Evolutionary conservation across 495 filamentous ascomycete genomes (phyloP), one percentile per base, ranked within the genome.

Genomic region (Alectoria sarmentosa): DNA sequence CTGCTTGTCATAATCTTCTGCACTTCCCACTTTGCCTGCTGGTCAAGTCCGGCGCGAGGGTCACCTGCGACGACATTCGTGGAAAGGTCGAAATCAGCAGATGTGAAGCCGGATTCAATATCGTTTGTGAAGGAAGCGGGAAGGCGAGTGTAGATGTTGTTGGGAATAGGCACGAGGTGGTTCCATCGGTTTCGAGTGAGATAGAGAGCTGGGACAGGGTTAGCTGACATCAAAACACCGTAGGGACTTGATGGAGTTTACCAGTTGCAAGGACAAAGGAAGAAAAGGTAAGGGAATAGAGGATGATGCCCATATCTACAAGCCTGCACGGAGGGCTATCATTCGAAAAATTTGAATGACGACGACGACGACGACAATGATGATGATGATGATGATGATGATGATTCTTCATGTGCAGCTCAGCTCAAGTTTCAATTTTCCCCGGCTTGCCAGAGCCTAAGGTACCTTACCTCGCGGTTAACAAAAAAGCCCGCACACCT

Each of bases 1-100:
- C 86, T 81, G 70, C 75, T 83, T 80, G 87, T 90, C 95, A 98
- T 98, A 73, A 98, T 92, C 65, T 79, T 82, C 66, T 88, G 79
- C 23, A 98, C 84, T 75, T 96, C 90, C 56, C 77, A 73, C 79
- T 98, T 98, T 19, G 82, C 88, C 44, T 71, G 75, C 49, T 85
- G 83, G 76, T 98, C 92, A 58, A 98, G 79, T 1, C 95, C 94
- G 2, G 83, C 82, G 62, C 94, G 83, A 7, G 76, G 76, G 73
- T 98, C 95, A 28, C 87, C 88, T 36, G 80, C 83, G 36, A 84
- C 84, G 26, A 98, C 75, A 77, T 98, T 98, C 32, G 81, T 82
- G 34, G 78, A 71, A 48, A 98, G 82, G 71, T 96, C 88, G 73
- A 98, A 98, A 55, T 85, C 86, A 55, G 78, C 81, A 52, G 88